phyloP scores from a whole-genome alignment of 1,284 basidiomycete genomes.

The Pseudozyma sp. region DNA sequence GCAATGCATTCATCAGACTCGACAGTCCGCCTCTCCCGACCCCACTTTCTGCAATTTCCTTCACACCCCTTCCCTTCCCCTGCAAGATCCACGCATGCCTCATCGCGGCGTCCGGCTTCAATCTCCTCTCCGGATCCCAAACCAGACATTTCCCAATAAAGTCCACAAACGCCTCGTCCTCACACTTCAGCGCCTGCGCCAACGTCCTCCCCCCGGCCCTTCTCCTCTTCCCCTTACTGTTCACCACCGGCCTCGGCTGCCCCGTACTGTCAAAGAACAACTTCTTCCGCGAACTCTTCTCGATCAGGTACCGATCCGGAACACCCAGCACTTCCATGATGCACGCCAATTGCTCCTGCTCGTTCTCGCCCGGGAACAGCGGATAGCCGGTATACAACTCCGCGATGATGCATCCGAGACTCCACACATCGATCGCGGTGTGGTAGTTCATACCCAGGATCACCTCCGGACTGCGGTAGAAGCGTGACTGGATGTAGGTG shows the following conservation, averaged over 20 bases:
- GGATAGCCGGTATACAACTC: slow-evolving; percentile 99
- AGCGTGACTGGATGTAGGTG: slow-evolving; percentile 95
- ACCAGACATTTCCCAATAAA: slow-evolving; percentile 93
- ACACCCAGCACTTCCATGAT: slow-evolving; percentile 99
- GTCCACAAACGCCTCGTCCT: slow-evolving; percentile 78
- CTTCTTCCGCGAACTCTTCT: slow-evolving; percentile 91
- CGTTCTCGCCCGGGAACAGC: slow-evolving; percentile 95
- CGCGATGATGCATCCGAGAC: slow-evolving; percentile 94
- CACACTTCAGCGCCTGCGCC: slow-evolving; percentile 85
- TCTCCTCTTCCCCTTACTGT: slow-evolving; percentile 92
- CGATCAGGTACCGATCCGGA: slow-evolving; percentile 93
- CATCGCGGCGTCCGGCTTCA: slow-evolving; percentile 90
- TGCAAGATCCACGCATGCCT: slow-evolving; percentile 66
- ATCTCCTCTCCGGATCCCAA: slow-evolving; percentile 95
- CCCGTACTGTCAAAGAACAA: slow-evolving; percentile 97
- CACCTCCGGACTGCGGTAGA: slow-evolving; percentile 90
- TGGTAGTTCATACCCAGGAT: slow-evolving; percentile 68
- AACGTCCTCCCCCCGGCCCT: slow-evolving; percentile 91
- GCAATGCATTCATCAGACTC: neutral
- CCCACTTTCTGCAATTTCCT: neutral
- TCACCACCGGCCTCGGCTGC: slow-evolving; percentile 89
- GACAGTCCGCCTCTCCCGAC: neutral
- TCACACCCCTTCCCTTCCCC: slow-evolving; percentile 19
- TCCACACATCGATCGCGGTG: slow-evolving; percentile 93
- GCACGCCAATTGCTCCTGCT: slow-evolving; percentile 97